These are phyloP conservation scores for Monosporascus sp. DNA, from an alignment of 2,329 filamentous ascomycete species.

Conservation along the genomic window DNA sequence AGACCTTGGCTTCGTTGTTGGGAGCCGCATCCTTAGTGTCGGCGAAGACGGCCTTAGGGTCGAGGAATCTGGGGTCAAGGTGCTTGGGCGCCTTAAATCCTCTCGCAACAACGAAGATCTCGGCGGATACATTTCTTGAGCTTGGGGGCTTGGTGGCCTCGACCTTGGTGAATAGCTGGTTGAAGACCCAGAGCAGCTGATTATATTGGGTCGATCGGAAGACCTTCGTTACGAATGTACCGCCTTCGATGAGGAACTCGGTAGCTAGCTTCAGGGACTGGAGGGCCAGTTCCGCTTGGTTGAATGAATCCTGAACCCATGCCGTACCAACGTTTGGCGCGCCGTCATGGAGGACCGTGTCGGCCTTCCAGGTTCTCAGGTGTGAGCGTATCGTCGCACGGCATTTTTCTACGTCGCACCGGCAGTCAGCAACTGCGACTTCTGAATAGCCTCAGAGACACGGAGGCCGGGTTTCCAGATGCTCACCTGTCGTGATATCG, in stretches of 20 bases:
- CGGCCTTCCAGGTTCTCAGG: constrained; percentile 92
- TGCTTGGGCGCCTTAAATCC: constrained; percentile 94
- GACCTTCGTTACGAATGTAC: constrained; percentile 94
- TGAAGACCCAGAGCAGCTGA: constrained; percentile 92
- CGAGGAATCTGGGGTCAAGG: constrained; percentile 87
- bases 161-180: constrained; percentile 90
- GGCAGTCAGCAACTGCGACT: neutral
- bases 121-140: constrained; percentile 90
- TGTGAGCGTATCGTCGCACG: constrained; percentile 83
- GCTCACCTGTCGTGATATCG: constrained; percentile 74
- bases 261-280: constrained; percentile 91
- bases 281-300: constrained; percentile 87
- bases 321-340: constrained; percentile 97
- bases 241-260: constrained; percentile 83
- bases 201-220: constrained; percentile 98
- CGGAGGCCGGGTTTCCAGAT: neutral
- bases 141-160: constrained; percentile 97
- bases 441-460: neutral
- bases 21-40: constrained; percentile 80
- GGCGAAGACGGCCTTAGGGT: constrained; percentile 84
- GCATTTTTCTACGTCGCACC: constrained; percentile 62
- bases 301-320: constrained; percentile 98
- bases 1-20: constrained; percentile 97
- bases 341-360: constrained; percentile 93
- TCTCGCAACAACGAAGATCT: constrained; percentile 96